Conservation (phyloP, 495 filamentous ascomycete genomes). For the Trichoderma orchidacearum region DNA sequence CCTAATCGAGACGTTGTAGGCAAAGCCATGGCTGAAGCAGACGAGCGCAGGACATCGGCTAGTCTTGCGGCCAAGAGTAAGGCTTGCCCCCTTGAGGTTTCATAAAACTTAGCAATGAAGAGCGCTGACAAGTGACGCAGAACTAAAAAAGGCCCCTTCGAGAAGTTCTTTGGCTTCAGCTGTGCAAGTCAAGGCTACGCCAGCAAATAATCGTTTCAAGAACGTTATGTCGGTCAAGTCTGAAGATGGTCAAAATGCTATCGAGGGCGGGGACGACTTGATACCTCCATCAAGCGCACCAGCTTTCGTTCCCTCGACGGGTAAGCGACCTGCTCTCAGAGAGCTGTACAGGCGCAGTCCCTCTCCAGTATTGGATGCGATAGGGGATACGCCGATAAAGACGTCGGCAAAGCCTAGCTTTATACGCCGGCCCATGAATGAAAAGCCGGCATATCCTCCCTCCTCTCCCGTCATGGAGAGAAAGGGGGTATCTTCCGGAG, state of each 20-base stretch:
- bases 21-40: constrained; percentile 55
- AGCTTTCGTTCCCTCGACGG: constrained; percentile 17
- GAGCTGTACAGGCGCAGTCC: constrained; percentile 11
- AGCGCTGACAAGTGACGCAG: constrained; percentile 21
- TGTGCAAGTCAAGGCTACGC: constrained; percentile 68
- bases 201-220: constrained; percentile 41
- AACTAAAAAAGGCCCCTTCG: constrained; percentile 47
- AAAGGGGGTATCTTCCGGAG: not conserved
- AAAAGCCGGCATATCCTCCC: constrained; percentile 8
- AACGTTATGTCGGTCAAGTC: constrained; percentile 22
- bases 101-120: not conserved
- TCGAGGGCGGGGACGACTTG: constrained; percentile 2
- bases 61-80: constrained; percentile 20
- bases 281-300: constrained; percentile 1
- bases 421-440: not conserved
- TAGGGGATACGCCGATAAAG: constrained; percentile 19
- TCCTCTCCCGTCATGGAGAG: constrained; percentile 30
- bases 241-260: constrained; percentile 7
- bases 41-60: constrained; percentile 41
- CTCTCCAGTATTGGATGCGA: not conserved
- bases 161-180: constrained; percentile 39
- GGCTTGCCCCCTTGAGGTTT: constrained; percentile 1
- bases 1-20: constrained; percentile 73
- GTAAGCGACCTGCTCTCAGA: constrained; percentile 11
- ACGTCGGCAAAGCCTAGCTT: constrained; percentile 3